Conservation (phyloP, 352 stramenopile species). For the Globisporangium paroecandrum region DNA sequence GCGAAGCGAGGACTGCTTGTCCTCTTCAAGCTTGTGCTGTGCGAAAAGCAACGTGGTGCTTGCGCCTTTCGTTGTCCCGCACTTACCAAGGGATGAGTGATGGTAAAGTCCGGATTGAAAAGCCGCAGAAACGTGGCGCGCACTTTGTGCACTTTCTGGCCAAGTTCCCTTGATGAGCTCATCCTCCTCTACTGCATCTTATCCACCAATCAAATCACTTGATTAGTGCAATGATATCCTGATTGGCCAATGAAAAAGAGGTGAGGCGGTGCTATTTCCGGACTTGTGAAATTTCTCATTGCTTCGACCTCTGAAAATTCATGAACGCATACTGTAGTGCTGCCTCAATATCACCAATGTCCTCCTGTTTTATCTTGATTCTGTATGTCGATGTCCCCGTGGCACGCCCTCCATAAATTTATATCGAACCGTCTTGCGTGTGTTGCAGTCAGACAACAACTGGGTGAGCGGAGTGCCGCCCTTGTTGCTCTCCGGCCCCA, state of each 20-base stretch:
- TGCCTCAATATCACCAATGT: not conserved
- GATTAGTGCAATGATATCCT: too few species aligned
- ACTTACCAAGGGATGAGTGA: not conserved
- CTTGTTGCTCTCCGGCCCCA: not conserved
- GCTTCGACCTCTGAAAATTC: not conserved
- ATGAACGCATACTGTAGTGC: not conserved
- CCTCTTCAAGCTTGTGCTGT: not conserved
- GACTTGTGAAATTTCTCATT: not conserved
- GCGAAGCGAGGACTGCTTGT: not conserved
- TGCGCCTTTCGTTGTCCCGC: not conserved
- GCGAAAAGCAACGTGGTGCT: not conserved
- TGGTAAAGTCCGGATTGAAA: constrained; percentile 3
- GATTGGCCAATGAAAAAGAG: constrained; percentile 1
- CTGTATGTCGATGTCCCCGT: not conserved
- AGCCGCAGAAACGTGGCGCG: not conserved
- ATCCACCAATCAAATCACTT: not conserved
- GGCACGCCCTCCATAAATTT: not conserved
- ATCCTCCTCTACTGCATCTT: not conserved
- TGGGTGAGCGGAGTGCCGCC: not conserved
- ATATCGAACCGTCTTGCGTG: not conserved
- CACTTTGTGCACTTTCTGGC: not conserved
- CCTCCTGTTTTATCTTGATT: not conserved
- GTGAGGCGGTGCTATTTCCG: not conserved
- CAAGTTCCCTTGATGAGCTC: not conserved
- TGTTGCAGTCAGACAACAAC: not conserved